Evolutionary conservation across 2,329 filamentous ascomycete genomes (phyloP).

Genomic region (Aspergillus sclerotialis): DNA sequence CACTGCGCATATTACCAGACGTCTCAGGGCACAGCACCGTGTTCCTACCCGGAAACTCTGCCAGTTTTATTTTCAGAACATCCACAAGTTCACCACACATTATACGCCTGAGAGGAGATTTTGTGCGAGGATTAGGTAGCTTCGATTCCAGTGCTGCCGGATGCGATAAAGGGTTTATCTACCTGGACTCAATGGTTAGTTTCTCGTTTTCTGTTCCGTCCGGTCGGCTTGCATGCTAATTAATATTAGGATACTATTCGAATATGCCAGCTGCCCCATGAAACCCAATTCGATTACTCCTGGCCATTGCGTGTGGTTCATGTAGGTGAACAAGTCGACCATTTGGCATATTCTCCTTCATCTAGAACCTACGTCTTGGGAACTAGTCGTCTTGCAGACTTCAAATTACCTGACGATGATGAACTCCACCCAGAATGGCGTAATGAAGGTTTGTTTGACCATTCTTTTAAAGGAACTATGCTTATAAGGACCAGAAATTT

Average conservation of each 20-base stretch:
- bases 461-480: neutral
- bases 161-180: constrained; percentile 77
- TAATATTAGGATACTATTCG: constrained; percentile 56
- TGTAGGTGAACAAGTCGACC: constrained; percentile 63
- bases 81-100: constrained; percentile 70
- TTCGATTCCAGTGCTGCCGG: constrained; percentile 62
- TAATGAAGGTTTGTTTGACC: constrained; percentile 52
- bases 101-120: constrained; percentile 61
- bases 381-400: constrained; percentile 61
- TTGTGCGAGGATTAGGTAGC: constrained; percentile 63
- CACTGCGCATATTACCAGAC: constrained; percentile 38
- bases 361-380: constrained; percentile 70
- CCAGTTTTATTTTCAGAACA: constrained; percentile 76
- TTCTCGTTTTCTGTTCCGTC: no score
- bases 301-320: constrained; percentile 67
- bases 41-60: constrained; percentile 72
- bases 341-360: constrained; percentile 68
- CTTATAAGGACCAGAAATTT: constrained; percentile 34
- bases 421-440: constrained; percentile 76
- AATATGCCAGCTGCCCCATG: constrained; percentile 63
- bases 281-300: constrained; percentile 67
- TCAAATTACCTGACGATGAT: constrained; percentile 80
- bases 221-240: constrained; percentile 11
- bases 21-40: constrained; percentile 74
- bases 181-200: constrained; percentile 58